Percentiles rank a stretch among this genome's conserved stretches.
These are phyloP conservation scores for Dryas octopetala DNA, from an alignment of 306 rosid genomes.

Conservation along the genomic window DNA sequence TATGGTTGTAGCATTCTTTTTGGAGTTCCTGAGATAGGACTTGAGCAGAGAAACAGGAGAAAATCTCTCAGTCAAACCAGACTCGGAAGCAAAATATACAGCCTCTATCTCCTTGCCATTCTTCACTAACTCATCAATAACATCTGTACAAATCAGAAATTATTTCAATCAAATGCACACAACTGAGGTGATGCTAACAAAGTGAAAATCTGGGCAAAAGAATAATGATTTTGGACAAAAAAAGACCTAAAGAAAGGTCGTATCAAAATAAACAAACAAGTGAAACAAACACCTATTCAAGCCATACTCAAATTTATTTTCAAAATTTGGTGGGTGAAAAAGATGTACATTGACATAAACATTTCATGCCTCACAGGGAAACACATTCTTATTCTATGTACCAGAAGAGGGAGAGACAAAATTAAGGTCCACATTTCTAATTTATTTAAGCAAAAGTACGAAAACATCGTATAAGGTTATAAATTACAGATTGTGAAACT, in stretches of 20 bases:
- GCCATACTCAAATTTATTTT: not conserved
- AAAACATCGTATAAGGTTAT: not conserved
- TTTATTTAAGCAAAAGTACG: not conserved
- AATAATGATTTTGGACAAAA: not conserved
- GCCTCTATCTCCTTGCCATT: slow-evolving; percentile 81
- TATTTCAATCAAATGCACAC: not conserved
- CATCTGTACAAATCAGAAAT: slow-evolving; percentile 48
- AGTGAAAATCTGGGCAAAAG: not conserved
- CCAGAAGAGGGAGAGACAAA: not conserved
- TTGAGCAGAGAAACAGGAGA: slow-evolving; percentile 59
- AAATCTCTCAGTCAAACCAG: slow-evolving; percentile 72
- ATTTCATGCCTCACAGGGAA: not conserved
- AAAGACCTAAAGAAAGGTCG: not conserved
- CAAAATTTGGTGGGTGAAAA: not conserved
- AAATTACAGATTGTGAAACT: not conserved
- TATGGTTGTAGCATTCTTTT: slow-evolving; percentile 43
- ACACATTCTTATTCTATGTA: not conserved
- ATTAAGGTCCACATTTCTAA: not conserved
- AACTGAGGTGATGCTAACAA: not conserved
- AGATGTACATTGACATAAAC: not conserved
- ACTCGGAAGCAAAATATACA: slow-evolving; percentile 78
- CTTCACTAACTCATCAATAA: slow-evolving; percentile 66
- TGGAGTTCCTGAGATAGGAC: slow-evolving; percentile 53
- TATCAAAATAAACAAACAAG: slow-evolving; percentile 24
- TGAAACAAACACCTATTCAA: not conserved